Base-by-base conservation (phyloP, 441 rosid species). In the Syzygium syzygioides region DNA sequence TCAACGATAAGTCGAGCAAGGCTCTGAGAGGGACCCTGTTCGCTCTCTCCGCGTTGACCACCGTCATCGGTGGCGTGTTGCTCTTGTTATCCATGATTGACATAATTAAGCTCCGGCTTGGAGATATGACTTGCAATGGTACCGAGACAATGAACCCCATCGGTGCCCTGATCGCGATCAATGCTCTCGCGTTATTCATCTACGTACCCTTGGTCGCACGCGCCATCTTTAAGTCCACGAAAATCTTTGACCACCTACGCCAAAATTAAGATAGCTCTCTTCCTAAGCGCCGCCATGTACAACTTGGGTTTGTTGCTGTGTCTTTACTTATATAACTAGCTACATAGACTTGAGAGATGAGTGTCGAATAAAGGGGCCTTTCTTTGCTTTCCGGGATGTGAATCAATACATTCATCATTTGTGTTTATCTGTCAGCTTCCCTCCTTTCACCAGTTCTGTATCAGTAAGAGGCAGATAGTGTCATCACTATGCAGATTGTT, bases 41-140 rank as follows among this genome's bases (percentile, higher is more conserved):
- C 45, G 2, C 48, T 62, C 86, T 76, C 25, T 71, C 88, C n/a
- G 48, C 50, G 2, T 50, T n/a, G 28, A 85, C 59, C 25, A 71
- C 90, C 56, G 14, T 86, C 86, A 8, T 68, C 5, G 90, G 86
- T 6, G 52, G 88, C 60, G 6, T 89, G 71, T 89, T 89, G 20
- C 85, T 86, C 32, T 4, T 55, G 20, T 23, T 45, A 30, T 86
- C 90, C 12, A 89, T 89, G 86, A 54, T 76, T 23, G n/a, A 89
- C 79, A 86, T 86, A 34, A 76, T 86, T 17, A 28, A 52, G 88
- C 79, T 79, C 20, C 88, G 86, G 59, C 86, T 86, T 1, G 88
- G 90, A 50, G 79, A 57, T 86, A 0, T 86, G 5, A 4, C 54
- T 0, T 89, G 88, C 71, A 5, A 56, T 13, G 60, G 80, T 4